A percentile compares a stretch with the other conserved stretches of the same genome.
These are phyloP conservation scores for Elsinoe batatas DNA, from an alignment of 2,329 filamentous ascomycete genomes.

Conservation along the genomic window DNA sequence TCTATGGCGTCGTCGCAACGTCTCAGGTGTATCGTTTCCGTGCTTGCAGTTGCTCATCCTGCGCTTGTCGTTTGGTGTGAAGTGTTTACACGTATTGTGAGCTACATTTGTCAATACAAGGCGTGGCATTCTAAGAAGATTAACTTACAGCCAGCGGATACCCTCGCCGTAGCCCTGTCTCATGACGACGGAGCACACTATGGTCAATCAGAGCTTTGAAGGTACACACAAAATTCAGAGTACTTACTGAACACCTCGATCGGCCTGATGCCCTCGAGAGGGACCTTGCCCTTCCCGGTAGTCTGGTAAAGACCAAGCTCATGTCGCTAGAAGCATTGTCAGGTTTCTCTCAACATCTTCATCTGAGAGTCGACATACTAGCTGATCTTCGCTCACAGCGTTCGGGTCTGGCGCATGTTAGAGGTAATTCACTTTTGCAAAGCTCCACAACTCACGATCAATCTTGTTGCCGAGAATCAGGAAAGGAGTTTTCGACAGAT, in stretches of 20 bases:
- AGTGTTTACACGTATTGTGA: slow-evolving; percentile 71
- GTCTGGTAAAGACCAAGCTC: slow-evolving; percentile 92
- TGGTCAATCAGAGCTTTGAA: background rate
- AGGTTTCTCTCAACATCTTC: background rate
- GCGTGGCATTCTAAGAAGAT: background rate
- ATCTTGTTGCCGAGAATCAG: slow-evolving; percentile 98
- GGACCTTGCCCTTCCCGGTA: slow-evolving; percentile 80
- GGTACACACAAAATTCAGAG: background rate
- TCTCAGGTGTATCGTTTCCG: background rate
- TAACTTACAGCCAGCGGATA: slow-evolving; percentile 63
- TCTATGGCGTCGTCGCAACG: background rate
- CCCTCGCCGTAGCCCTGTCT: slow-evolving; percentile 85
- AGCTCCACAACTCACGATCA: slow-evolving; percentile 44
- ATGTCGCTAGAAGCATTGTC: slow-evolving; percentile 45
- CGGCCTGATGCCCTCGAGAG: slow-evolving; percentile 80
- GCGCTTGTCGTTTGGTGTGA: background rate
- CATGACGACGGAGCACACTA: slow-evolving; percentile 94
- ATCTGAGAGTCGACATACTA: slow-evolving; percentile 29
- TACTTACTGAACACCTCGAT: slow-evolving; percentile 74
- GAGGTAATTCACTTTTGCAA: background rate
- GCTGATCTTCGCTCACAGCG: slow-evolving; percentile 89
- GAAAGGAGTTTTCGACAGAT: slow-evolving; percentile 90
- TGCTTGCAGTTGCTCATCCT: background rate
- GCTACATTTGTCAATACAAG: background rate
- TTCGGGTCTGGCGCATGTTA: slow-evolving; percentile 51